Evolutionary conservation across 495 filamentous ascomycete species (phyloP), one percentile per base, ranked within the genome.

Genomic region (Stereocaulon alpinum): DNA sequence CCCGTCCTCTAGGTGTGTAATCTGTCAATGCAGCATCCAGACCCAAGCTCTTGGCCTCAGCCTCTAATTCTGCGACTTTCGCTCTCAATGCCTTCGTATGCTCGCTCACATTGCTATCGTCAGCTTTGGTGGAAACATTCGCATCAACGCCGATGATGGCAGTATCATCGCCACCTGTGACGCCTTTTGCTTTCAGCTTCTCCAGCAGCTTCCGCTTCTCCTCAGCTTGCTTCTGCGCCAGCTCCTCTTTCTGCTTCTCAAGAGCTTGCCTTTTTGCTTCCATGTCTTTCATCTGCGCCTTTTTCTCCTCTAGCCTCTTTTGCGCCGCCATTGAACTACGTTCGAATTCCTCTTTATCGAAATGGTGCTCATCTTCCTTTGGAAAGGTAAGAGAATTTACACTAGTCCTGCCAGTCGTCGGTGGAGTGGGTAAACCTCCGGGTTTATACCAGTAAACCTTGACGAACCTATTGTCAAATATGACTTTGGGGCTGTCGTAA

Each of bases 391-490:
- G 58, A 59, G 57, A 22, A 37, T 44, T 15, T 66, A 63, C 49
- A 61, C 69, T 40, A 64, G 69, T 53, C 55, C 69, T 53, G 32
- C 66, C 67, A 41, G 71, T 73, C 42, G 62, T 67, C 20, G 77
- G 72, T 6, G 72, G 67, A 37, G 73, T 73, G 20, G 65, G 63
- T 2, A 70, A 27, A 17, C 63, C 62, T 12, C 84, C 82, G 0
- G 84, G 80, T 63, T 87, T 92, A 69, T 88, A 80, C 93, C 93
- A 98, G 66, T 91, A 98, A 6, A 98, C 90, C 69, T 96, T 98
- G 47, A 98, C 93, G 65, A 98, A 98, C 20, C 93, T 80, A 63
- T 98, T 98, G 62, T 96, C 90, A 65, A 98, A 98, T 52, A 98
- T 89, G 50, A 89, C 88, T 67, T 94, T 95, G 0, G 93, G 93